Conservation (phyloP, 164 flowering plant genomes). For the Hamamelis virginiana region DNA sequence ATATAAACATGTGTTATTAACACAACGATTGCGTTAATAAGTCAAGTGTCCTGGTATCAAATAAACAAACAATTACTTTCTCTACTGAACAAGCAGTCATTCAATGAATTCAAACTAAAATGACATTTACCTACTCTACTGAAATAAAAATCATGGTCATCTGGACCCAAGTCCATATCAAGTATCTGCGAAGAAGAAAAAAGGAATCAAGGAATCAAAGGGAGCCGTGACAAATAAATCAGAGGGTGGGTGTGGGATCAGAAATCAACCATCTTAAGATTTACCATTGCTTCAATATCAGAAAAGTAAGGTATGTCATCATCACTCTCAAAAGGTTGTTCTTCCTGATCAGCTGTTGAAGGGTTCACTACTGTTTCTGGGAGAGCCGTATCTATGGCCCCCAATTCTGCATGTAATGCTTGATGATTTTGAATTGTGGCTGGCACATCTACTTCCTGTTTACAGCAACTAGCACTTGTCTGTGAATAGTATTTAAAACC, state of each 20-base stretch:
- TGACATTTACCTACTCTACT: conserved; percentile 55
- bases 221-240: conserved; percentile 10
- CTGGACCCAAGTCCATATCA: conserved; percentile 82
- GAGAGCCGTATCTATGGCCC: conserved; percentile 22
- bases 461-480: conserved; percentile 16
- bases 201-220: conserved; percentile 7
- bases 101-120: background rate
- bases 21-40: background rate
- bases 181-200: conserved; percentile 60
- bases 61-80: too few relatives aligned
- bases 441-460: conserved; percentile 28
- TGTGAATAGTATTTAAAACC: conserved; percentile 20
- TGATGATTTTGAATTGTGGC: conserved; percentile 18
- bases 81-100: too few relatives aligned
- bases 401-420: conserved; percentile 23
- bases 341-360: conserved; percentile 45
- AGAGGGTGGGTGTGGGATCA: too few relatives aligned
- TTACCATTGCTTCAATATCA: conserved; percentile 91
- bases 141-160: conserved; percentile 45
- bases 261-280: background rate
- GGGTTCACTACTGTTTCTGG: conserved; percentile 25
- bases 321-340: conserved; percentile 48
- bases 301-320: conserved; percentile 75
- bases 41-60: background rate
- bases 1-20: too few relatives aligned